phyloP scores from a whole-genome alignment of 176 grass and related monocot genomes.

The Lolium multiflorum region DNA sequence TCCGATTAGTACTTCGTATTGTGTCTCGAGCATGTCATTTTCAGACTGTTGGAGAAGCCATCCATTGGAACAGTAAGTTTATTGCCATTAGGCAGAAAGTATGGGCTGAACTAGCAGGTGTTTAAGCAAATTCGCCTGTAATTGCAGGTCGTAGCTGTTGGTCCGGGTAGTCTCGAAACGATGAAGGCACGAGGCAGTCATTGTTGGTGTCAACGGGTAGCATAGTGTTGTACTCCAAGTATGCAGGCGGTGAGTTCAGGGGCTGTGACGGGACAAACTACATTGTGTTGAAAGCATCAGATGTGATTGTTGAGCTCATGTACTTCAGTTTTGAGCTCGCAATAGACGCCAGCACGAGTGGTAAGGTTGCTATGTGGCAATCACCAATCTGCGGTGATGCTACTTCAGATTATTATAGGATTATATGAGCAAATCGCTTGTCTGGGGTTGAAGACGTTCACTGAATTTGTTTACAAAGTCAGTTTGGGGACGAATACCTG shows the following conservation, averaged over 20 bases:
- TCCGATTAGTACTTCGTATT: too few species aligned
- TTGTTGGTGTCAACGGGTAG: conserved; percentile 38
- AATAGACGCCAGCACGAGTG: neutral
- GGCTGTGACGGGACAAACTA: conserved; percentile 58
- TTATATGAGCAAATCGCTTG: neutral
- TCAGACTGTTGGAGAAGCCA: conserved; percentile 83
- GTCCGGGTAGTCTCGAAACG: conserved; percentile 62
- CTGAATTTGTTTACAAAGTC: neutral
- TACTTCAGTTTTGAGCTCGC: conserved; percentile 9
- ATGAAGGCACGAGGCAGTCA: conserved; percentile 72
- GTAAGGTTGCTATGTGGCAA: conserved; percentile 27
- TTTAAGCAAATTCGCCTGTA: neutral
- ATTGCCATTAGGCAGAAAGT: neutral
- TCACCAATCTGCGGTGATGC: neutral
- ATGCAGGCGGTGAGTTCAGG: conserved; percentile 69
- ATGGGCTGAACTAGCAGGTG: neutral
- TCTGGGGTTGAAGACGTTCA: neutral
- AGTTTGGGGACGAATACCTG: neutral
- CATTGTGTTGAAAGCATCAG: conserved; percentile 66
- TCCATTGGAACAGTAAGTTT: conserved; percentile 75
- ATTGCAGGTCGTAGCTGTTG: conserved; percentile 66
- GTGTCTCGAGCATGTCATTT: too few species aligned
- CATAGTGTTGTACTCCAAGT: conserved; percentile 76
- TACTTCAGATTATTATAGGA: neutral
- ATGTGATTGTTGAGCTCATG: conserved; percentile 70